These are phyloP conservation scores for Penicillium sp. DNA, from an alignment of 2,329 filamentous ascomycete species.

Conservation along the genomic window DNA sequence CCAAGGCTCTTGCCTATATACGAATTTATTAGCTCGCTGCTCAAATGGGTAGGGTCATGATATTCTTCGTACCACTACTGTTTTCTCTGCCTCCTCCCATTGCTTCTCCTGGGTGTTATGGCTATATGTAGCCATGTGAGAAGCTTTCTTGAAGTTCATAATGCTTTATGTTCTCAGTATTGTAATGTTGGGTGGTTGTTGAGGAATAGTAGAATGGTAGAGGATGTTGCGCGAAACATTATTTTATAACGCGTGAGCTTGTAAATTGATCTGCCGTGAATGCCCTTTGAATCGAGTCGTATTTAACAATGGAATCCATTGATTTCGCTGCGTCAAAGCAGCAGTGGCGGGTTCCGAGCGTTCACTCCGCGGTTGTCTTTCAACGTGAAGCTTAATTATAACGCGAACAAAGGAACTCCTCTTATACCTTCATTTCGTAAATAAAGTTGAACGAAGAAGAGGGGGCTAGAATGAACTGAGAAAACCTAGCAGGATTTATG, in stretches of 20 bases:
- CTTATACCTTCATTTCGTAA: neutral
- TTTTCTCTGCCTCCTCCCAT: constrained; percentile 3
- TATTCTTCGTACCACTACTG: neutral
- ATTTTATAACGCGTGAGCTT: neutral
- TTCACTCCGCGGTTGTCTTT: neutral
- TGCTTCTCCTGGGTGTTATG: neutral
- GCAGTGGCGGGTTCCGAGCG: neutral
- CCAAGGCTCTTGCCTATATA: constrained; percentile 16
- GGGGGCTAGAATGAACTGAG: neutral
- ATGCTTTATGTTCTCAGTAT: neutral
- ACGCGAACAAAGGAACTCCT: neutral
- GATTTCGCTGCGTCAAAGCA: neutral
- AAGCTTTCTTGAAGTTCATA: neutral
- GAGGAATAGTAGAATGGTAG: neutral
- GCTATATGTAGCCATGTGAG: neutral
- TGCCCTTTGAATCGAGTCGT: neutral
- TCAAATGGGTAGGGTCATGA: neutral
- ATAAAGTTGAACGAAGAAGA: neutral
- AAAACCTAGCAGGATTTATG: neutral
- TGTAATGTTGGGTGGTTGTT: neutral
- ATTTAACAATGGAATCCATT: neutral
- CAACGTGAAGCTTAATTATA: neutral
- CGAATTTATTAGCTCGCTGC: neutral
- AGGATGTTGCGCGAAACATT: neutral
- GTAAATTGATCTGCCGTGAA: neutral